Base-by-base conservation (phyloP, 805 yeast species). In the Osmozyma mogii region DNA sequence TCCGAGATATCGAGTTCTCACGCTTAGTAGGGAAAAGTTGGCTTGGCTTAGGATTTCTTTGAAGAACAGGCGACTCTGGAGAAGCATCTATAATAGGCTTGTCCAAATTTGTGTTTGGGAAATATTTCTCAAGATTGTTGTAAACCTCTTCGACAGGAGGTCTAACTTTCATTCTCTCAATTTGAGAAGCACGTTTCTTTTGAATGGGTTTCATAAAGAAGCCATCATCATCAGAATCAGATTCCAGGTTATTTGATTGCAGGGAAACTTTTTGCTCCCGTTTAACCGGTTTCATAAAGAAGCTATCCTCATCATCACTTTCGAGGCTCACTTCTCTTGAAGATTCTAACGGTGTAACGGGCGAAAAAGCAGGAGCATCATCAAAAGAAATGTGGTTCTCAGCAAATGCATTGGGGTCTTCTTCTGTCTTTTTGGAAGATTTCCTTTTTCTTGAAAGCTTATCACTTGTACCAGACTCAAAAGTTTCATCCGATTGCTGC, bases 141-240 rank as follows among this genome's bases (percentile, higher is more conserved):
- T 88, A 92, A 17, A 92, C 80, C 24, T 84, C 94, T 47, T 89
- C 97, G 1, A 95, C 81, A 0, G 97, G 87, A 2, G 99, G 99
- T 50, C 99, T 75, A 10, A 92, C 79, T 6, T 80, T 77, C 84
- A 61, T 56, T 4, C 32, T 34, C 38, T 27, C 40, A 28, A 31
- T 33, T 20, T 24, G 34, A 6, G 17, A 17, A 4, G 17, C 22
- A 5, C 24, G 10, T 14, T 31, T 25, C 25, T 17, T 22, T 25
- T 22, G 7, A 14, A 32, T 12, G 9, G 27, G 27, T 17, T 23
- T 29, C 16, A 22, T 24, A 16, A 33, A 23, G 13, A 35, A 28
- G 22, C 31, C 38, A 20, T 24, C 27, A 9, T 17, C 20, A 7
- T 9, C 20, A n/a, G n/a, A n/a, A n/a, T n/a, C n/a, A n/a, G n/a